Evolutionary conservation across 2,329 filamentous ascomycete species (phyloP), one percentile per base, ranked within the genome.

Genomic region (Arachnomyces sp.): DNA sequence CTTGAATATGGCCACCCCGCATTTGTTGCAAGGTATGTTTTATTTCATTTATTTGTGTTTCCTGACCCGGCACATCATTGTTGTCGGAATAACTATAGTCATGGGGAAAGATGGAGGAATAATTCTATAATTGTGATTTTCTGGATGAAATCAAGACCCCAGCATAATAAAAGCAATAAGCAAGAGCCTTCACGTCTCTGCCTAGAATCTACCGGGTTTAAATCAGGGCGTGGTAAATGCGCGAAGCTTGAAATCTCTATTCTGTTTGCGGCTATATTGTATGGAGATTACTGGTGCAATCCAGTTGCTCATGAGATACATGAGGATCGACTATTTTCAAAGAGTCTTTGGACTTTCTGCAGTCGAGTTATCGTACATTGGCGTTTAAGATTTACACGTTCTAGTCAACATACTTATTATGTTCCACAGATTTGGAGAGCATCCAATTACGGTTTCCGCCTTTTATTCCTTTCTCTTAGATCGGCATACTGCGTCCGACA

Each of bases 21-120:
- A 18, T 67, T 71, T 44, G 52, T 71, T 43, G 67, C 66, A 56
- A 72, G 70, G 69, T 72, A 72, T 60, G 68, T 69, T 30, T 36
- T 34, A 21, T 42, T 38, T 28, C 42, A 44, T 43, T 54, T 25
- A 5, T 9, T 25, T 5, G 21, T 9, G 5, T 25, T 5, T 9
- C 21, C 21, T 25, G 9, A 25, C 21, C 21, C 21, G 5, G 5
- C 21, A 25, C 5, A 25, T 9, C 5, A 5, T 25, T 25, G 21
- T 25, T 9, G 21, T 9, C 21, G 21, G 5, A 5, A 25, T 25
- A 5, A 25, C 21, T 25, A 25, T 25, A 25, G 21, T 25, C 21
- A 9, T 25, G 21, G 21, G 9, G 9, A 25, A 9, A 25, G 21
- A 25, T 25, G 21, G 21, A 9, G 21, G 9, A 5, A 25, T 9